Percentiles rank a stretch among this genome's conserved stretches.
These are phyloP conservation scores for Lichtheimia ramosa DNA, from an alignment of 371 early-diverging fungal species.

Conservation along the genomic window DNA sequence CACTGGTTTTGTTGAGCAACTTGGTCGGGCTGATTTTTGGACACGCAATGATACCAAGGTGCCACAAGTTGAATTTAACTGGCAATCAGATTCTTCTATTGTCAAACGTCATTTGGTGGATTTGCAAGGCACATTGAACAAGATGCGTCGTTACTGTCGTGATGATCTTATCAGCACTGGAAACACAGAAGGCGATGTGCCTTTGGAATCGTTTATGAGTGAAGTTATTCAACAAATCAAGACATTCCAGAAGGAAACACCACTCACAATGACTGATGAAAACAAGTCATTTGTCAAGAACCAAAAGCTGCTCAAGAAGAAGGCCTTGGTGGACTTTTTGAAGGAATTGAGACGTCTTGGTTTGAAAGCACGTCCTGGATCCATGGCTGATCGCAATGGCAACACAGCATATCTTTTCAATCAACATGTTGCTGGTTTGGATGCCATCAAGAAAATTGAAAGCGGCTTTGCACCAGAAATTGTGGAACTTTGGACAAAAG, in stretches of 20 bases:
- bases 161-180: constrained; percentile 28
- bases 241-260: constrained; percentile 67
- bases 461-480: constrained; percentile 22
- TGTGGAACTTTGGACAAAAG: constrained; percentile 56
- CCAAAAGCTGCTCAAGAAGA: constrained; percentile 82
- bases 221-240: constrained; percentile 54
- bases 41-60: constrained; percentile 14
- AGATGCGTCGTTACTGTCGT: constrained; percentile 33
- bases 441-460: constrained; percentile 22
- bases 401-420: constrained; percentile 38
- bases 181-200: constrained; percentile 21
- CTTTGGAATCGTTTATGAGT: constrained; percentile 49
- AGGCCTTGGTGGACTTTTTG: constrained; percentile 85
- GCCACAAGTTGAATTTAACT: constrained; percentile 13
- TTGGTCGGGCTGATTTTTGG: constrained; percentile 33
- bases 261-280: constrained; percentile 62
- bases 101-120: constrained; percentile 39
- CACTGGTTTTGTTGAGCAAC: constrained; percentile 32
- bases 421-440: constrained; percentile 32
- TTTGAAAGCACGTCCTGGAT: constrained; percentile 65
- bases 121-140: constrained; percentile 32
- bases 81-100: constrained; percentile 13
- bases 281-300: constrained; percentile 70
- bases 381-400: constrained; percentile 38
- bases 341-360: constrained; percentile 82